Percentiles rank a stretch among this genome's conserved stretches.
phyloP scores from a whole-genome alignment of 208 protist genomes.

The Acanthamoeba royreba region DNA sequence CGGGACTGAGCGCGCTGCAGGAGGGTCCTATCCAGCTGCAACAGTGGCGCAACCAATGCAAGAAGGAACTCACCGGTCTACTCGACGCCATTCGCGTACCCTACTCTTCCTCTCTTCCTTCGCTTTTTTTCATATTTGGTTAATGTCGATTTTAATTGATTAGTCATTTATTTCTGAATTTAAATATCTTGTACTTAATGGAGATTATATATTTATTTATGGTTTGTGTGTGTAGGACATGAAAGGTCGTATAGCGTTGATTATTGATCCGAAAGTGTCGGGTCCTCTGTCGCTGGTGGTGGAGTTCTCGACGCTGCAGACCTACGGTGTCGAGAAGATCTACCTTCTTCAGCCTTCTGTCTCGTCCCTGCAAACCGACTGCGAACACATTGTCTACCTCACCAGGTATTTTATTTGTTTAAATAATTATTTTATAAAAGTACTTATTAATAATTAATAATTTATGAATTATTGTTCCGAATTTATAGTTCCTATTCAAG shows the following conservation, averaged over 20 bases:
- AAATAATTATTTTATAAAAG: background rate
- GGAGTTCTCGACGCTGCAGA: slow-evolving; percentile 19
- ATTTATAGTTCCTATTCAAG: background rate
- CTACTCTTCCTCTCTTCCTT: background rate
- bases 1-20: background rate
- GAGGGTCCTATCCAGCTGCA: background rate
- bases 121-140: background rate
- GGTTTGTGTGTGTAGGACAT: background rate
- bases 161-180: background rate
- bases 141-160: background rate
- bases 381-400: background rate
- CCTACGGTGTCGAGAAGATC: background rate
- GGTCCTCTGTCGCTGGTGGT: background rate
- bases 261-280: background rate
- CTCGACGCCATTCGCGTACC: slow-evolving; percentile 26
- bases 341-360: background rate
- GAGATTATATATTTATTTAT: background rate
- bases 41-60: background rate
- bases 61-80: background rate
- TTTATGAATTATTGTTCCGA: background rate
- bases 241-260: background rate
- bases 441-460: background rate
- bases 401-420: background rate
- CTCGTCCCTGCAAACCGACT: background rate
- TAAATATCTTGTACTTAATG: background rate